Evolutionary conservation across 345 rosid genomes (phyloP), one percentile per base, ranked within the genome.

Genomic region (Moringa oleifera): DNA sequence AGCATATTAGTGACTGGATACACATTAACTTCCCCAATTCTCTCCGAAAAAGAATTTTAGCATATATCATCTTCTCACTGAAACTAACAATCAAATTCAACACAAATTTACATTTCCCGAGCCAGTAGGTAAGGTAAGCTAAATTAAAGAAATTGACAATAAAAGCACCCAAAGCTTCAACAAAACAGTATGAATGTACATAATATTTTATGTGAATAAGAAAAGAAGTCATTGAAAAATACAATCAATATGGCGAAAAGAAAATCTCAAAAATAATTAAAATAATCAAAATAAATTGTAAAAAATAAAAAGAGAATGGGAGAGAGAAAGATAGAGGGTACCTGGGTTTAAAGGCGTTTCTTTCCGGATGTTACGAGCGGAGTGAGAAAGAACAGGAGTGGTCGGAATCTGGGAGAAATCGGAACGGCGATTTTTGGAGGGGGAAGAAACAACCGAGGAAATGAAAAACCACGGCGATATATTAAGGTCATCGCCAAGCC

Each of bases 401-500:
- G 70, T 72, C 77, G 79, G 72, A 72, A 68, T 58, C 67, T 47
- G 68, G 62, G 20, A 53, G 25, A 20, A n/a, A 21, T 57, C 18
- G 25, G 71, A 68, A 65, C 79, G 76, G 74, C 76, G 74, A 68
- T 68, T 71, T 41, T 15, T 25, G 57, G 57, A 37, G 55, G 51
- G 62, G 41, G 22, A 23, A 5, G 22, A 25, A 28, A 57, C 54
- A 63, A 45, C 71, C 78, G 77, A 74, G 79, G 75, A 76, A 76
- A 80, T 66, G 71, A 67, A 73, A 73, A 68, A 71, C 77, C 56
- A 58, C 79, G 81, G 73, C 84, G 77, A 76, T 80, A 65, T 71
- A 73, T 76, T 66, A 62, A 31, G 21, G 50, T 67, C 68, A 59
- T 74, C 70, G 75, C 59, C 56, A 31, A 13, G 22, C 50, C 17